A percentile compares a stretch with the other conserved stretches of the same genome.
Conservation (phyloP, 2,329 filamentous ascomycete genomes). For the Botrytis porri region DNA sequence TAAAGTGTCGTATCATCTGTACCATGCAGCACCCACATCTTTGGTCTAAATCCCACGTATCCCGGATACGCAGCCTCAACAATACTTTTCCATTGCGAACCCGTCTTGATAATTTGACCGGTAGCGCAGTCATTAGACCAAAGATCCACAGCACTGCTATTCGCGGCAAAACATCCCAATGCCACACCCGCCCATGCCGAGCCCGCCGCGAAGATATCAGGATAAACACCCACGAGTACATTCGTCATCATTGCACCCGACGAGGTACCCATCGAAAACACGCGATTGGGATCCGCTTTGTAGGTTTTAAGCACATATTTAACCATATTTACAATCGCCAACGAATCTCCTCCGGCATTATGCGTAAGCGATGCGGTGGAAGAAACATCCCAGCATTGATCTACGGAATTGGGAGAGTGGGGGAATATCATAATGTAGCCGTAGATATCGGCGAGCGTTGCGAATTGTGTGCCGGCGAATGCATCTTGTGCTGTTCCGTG, state of each 20-base stretch:
- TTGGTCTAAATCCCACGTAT: conserved; percentile 35
- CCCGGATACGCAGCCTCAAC: conserved; percentile 39
- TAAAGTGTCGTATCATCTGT: conserved; percentile 41
- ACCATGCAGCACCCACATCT: conserved; percentile 38
- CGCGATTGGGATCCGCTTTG: conserved; percentile 48
- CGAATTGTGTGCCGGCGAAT: conserved; percentile 44
- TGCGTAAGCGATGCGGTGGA: conserved; percentile 48
- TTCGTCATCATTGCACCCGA: conserved; percentile 52
- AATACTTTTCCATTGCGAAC: conserved; percentile 47
- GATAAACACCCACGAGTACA: conserved; percentile 47
- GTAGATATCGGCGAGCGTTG: conserved; percentile 50
- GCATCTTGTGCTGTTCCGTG: conserved; percentile 44
- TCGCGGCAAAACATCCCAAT: conserved; percentile 42
- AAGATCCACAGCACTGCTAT: conserved; percentile 41
- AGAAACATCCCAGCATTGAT: conserved; percentile 58
- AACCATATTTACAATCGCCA: conserved; percentile 58
- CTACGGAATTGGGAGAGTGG: conserved; percentile 48
- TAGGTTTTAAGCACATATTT: conserved; percentile 52
- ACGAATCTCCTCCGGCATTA: conserved; percentile 55
- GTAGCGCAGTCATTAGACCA: conserved; percentile 53
- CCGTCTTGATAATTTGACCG: conserved; percentile 32
- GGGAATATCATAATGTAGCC: conserved; percentile 62
- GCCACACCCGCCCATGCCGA: conserved; percentile 46
- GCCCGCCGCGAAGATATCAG: conserved; percentile 47
- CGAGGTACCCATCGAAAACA: conserved; percentile 51